phyloP scores from a whole-genome alignment of 129 eudicot species.

The Lactuca saligna region DNA sequence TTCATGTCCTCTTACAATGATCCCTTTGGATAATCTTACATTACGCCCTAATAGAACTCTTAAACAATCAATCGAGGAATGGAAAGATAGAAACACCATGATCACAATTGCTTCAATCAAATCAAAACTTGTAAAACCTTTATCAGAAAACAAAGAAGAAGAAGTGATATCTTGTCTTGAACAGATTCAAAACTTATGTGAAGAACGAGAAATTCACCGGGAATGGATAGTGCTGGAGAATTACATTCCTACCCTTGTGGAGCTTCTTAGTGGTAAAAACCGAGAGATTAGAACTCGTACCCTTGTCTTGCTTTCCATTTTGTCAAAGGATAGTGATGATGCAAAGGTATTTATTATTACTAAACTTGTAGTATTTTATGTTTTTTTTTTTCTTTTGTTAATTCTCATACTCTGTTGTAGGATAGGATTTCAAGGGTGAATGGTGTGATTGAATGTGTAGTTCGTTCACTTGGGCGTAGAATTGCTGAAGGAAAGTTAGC shows the following conservation, averaged over 20 bases:
- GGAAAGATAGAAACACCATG: slow-evolving; percentile 73
- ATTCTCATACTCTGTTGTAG: slow-evolving; percentile 44
- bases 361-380: not conserved
- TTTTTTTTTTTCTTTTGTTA: not conserved
- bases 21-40: slow-evolving; percentile 36
- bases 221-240: slow-evolving; percentile 72
- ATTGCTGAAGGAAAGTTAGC: slow-evolving; percentile 49
- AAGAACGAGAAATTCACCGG: slow-evolving; percentile 55
- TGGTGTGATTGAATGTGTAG: slow-evolving; percentile 47
- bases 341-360: slow-evolving; percentile 45
- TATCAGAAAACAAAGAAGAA: slow-evolving; percentile 41
- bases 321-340: slow-evolving; percentile 58
- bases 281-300: slow-evolving; percentile 53
- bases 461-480: slow-evolving; percentile 64
- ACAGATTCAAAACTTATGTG: slow-evolving; percentile 46
- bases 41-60: slow-evolving; percentile 68
- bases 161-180: slow-evolving; percentile 46
- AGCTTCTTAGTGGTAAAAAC: slow-evolving; percentile 51
- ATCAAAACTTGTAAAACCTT: slow-evolving; percentile 43
- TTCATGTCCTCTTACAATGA: slow-evolving; percentile 50
- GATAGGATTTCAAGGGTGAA: slow-evolving; percentile 55
- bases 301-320: slow-evolving; percentile 44
- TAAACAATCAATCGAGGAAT: slow-evolving; percentile 71
- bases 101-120: slow-evolving; percentile 52
- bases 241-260: slow-evolving; percentile 52